These are phyloP conservation scores for Dalbergia cultrata DNA, from an alignment of 306 rosid species.

Conservation along the genomic window DNA sequence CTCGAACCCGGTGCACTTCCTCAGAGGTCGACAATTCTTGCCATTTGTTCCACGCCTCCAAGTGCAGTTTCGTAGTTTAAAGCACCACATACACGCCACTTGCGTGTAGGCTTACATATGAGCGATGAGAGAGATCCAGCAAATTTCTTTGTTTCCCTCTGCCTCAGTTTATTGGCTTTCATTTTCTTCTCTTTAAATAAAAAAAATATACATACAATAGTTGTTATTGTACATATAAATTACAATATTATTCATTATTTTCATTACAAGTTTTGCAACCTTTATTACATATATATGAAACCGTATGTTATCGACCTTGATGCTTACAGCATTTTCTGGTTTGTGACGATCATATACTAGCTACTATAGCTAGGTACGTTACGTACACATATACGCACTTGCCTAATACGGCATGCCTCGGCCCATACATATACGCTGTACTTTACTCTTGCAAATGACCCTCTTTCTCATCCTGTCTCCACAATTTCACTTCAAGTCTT, in stretches of 20 bases:
- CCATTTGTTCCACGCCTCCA: too few relatives aligned
- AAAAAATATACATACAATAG: too few relatives aligned
- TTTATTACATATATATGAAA: background rate
- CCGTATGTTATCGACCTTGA: conserved; percentile 10
- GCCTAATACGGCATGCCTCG: background rate
- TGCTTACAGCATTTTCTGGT: conserved; percentile 6
- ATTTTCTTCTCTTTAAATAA: background rate
- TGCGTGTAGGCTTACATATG: background rate
- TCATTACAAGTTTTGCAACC: background rate
- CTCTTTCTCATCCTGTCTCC: background rate
- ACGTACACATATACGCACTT: background rate
- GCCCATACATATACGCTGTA: too few relatives aligned
- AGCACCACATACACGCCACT: background rate
- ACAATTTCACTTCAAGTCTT: background rate
- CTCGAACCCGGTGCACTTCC: too few relatives aligned
- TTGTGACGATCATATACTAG: background rate
- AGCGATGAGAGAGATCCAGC: background rate
- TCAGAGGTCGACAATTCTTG: too few relatives aligned
- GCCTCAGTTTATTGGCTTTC: background rate
- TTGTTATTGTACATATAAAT: too few relatives aligned
- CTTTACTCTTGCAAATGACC: background rate
- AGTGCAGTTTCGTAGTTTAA: background rate
- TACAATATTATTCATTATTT: too few relatives aligned
- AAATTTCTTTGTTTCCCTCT: conserved; percentile 20
- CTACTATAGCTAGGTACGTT: background rate